Percentiles rank a stretch among this genome's conserved stretches.
Conservation (phyloP, 2,329 filamentous ascomycete species). For the Hysterium pulicare region DNA sequence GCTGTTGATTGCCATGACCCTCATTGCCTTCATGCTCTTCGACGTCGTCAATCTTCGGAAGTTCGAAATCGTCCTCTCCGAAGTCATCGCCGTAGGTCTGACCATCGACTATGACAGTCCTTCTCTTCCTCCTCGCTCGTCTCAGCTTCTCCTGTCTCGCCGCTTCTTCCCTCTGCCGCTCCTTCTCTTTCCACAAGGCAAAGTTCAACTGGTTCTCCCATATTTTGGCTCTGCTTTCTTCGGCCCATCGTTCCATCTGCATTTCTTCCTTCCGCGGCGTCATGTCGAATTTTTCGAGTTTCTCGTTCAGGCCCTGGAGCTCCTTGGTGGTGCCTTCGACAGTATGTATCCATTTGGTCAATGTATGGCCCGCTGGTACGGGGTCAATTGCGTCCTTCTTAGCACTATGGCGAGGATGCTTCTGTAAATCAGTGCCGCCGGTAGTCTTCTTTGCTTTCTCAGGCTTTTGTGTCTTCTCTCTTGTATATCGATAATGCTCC, state of each 20-base stretch:
- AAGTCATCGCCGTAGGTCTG: too few relatives aligned
- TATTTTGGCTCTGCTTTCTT: neutral
- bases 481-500: too few relatives aligned
- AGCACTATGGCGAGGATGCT: neutral
- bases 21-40: too few relatives aligned
- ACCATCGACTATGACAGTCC: too few relatives aligned
- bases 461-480: neutral
- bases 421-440: neutral
- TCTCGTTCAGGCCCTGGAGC: neutral
- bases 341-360: neutral
- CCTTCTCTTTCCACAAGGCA: neutral
- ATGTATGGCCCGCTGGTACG: neutral
- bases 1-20: too few relatives aligned
- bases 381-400: neutral
- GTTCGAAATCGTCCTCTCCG: too few relatives aligned
- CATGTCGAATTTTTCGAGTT: neutral
- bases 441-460: neutral
- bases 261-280: neutral
- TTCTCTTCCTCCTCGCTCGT: neutral
- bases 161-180: conserved; percentile 1
- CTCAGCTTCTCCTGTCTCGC: neutral
- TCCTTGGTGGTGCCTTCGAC: too few relatives aligned
- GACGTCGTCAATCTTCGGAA: too few relatives aligned
- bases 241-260: neutral
- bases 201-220: neutral